These are phyloP conservation scores for Monosporascus sp. DNA, from an alignment of 2,329 filamentous ascomycete species.

Conservation along the genomic window DNA sequence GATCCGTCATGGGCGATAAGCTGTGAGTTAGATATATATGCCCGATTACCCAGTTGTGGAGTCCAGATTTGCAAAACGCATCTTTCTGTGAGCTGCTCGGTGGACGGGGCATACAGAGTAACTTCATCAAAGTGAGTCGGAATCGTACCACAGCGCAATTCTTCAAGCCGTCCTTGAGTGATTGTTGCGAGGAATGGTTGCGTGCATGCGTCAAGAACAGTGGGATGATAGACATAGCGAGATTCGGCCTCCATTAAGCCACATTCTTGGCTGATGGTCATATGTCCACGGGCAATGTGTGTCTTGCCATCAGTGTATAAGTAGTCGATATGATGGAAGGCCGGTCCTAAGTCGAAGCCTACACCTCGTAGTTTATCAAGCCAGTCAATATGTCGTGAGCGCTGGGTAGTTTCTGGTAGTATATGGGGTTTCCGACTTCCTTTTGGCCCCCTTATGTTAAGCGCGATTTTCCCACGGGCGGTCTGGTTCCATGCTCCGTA, in stretches of 20 bases:
- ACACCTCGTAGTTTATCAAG: neutral
- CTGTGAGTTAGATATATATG: neutral
- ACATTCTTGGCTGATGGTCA: neutral
- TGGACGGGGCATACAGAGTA: neutral
- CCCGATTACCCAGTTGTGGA: neutral
- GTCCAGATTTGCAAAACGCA: neutral
- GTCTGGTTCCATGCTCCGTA: neutral
- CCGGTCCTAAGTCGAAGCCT: slow-evolving; percentile 1
- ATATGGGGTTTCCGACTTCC: neutral
- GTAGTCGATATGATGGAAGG: slow-evolving; percentile 1
- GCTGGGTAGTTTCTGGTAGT: neutral
- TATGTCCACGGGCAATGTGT: neutral
- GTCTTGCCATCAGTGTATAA: neutral
- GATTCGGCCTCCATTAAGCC: neutral
- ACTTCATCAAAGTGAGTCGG: slow-evolving; percentile 1
- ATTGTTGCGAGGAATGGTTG: neutral
- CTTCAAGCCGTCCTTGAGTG: neutral
- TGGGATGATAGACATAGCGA: slow-evolving; percentile 1
- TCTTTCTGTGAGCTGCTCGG: neutral
- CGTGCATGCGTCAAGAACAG: neutral
- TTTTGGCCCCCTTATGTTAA: neutral
- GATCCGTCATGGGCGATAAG: neutral
- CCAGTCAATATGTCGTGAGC: neutral
- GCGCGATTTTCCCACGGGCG: neutral
- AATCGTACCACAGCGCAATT: neutral